These are phyloP conservation scores for Phialocephala subalpina DNA, from an alignment of 2,329 filamentous ascomycete genomes.

Conservation along the genomic window DNA sequence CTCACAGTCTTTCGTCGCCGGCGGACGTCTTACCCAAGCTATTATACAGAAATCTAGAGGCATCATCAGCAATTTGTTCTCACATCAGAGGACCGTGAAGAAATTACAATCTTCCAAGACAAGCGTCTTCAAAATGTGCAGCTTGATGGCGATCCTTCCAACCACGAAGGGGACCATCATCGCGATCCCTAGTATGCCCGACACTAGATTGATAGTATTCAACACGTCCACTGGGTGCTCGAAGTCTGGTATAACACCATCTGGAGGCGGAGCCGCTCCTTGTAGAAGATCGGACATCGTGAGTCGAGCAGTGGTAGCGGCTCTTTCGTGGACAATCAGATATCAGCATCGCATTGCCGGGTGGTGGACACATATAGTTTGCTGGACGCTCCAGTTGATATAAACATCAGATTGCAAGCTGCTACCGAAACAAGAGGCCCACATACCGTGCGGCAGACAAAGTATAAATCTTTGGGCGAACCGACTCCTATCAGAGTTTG, in stretches of 20 bases:
- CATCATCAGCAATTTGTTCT: not conserved
- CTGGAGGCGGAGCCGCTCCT: conserved; percentile 10
- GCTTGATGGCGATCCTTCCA: conserved; percentile 1
- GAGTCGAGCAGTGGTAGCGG: too few species aligned
- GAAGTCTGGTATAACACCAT: conserved; percentile 12
- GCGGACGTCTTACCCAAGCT: not conserved
- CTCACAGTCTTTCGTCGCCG: not conserved
- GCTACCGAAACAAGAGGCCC: too few species aligned
- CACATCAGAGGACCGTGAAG: not conserved
- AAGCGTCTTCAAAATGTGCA: not conserved
- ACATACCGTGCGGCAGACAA: too few species aligned
- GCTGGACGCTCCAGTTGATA: too few species aligned
- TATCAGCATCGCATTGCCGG: too few species aligned
- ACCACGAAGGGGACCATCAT: conserved; percentile 11
- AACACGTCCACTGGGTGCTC: conserved; percentile 14
- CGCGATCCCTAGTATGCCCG: not conserved
- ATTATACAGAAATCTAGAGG: conserved; percentile 15
- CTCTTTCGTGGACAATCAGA: too few species aligned
- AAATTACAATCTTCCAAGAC: conserved; percentile 17
- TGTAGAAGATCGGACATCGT: not conserved
- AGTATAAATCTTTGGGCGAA: too few species aligned
- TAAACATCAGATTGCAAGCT: too few species aligned
- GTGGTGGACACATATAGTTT: too few species aligned
- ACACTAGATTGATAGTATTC: conserved; percentile 10
- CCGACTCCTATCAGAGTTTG: too few species aligned